Evolutionary conservation across 176 grass and related monocot species (phyloP), one percentile per base, ranked within the genome.

Genomic region (Carex myosuroides): DNA sequence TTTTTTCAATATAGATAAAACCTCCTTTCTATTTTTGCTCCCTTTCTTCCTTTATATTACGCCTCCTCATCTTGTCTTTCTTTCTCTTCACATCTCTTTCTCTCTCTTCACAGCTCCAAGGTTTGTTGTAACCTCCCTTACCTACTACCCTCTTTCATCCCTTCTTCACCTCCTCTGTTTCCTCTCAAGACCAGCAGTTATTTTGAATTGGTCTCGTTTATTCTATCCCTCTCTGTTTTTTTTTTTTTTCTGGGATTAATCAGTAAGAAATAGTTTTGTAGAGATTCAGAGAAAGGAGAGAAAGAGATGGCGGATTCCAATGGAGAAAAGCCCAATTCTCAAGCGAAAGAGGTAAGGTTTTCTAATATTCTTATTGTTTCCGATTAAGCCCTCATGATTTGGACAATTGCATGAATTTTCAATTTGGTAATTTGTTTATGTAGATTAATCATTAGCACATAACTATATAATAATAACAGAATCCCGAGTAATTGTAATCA

Each of bases 271-370:
- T 8, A 58, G 66, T 85, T 77, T 75, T 90, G 88, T 80, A 85
- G 85, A 86, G 88, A 64, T 37, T 11, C 32, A 11, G 68, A 61
- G 33, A 81, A 84, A 65, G 90, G 68, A 72, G 44, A 64, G 7
- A 74, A 70, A 5, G 75, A 80, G 90, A 94, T 97, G 94, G 88
- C 90, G 7, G 88, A 89, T 44, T 80, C 80, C 48, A 88, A 84
- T 29, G 90, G 82, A 79, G 89, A 80, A 7, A 89, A 92, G 29
- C 75, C 68, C 53, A 84, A 79, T 84, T 88, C 79, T 4, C 59
- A 79, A 84, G 89, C 86, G 39, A 84, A 94, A 84, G 95, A 98
- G 92, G 95, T 95, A 88, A 57, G 48, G 0, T 5, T 78, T 53
- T 57, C 33, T 57, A 32, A 56, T 30, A 4, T 78, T 13, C 3